Evolutionary conservation across 805 yeast genomes (phyloP).

Genomic region (Saturnispora halmiae): DNA sequence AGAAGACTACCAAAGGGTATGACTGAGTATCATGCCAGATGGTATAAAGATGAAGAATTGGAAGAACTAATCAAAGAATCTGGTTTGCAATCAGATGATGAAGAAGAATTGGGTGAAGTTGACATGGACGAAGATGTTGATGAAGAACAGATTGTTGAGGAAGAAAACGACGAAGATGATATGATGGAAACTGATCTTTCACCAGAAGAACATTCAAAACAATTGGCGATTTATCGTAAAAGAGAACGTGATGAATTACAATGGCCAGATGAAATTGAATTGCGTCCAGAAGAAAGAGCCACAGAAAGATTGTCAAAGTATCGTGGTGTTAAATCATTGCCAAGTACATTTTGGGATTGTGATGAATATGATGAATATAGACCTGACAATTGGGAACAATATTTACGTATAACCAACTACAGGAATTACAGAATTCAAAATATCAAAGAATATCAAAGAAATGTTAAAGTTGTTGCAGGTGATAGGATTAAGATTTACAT

Average conservation of each 20-base stretch:
- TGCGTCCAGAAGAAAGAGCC: slow-evolving; percentile 68
- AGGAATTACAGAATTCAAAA: slow-evolving; percentile 66
- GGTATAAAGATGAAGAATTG: slow-evolving; percentile 59
- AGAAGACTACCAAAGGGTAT: slow-evolving; percentile 57
- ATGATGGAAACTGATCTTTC: slow-evolving; percentile 57
- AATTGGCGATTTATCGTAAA: slow-evolving; percentile 57
- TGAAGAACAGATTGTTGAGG: slow-evolving; percentile 1
- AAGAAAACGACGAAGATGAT: slow-evolving; percentile 33
- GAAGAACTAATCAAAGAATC: slow-evolving; percentile 33
- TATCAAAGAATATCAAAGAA: slow-evolving; percentile 46
- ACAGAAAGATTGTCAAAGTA: slow-evolving; percentile 66
- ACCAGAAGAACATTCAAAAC: slow-evolving; percentile 77
- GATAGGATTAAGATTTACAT: slow-evolving; percentile 51
- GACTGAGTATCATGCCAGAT: slow-evolving; percentile 67
- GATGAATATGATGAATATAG: slow-evolving; percentile 66
- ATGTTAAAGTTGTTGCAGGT: slow-evolving; percentile 51
- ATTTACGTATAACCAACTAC: slow-evolving; percentile 66
- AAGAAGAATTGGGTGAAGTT: slow-evolving; percentile 33
- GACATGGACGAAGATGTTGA: slow-evolving; percentile 25
- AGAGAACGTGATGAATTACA: slow-evolving; percentile 77
- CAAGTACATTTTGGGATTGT: slow-evolving; percentile 77
- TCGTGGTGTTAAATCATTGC: slow-evolving; percentile 79
- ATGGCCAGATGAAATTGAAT: slow-evolving; percentile 92
- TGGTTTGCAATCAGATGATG: slow-evolving; percentile 29
- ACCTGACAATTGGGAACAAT: slow-evolving; percentile 71